Percentiles rank a stretch among this genome's conserved stretches.
Evolutionary conservation across 2,329 filamentous ascomycete species (phyloP).

Genomic region (Fonsecaea nubica): DNA sequence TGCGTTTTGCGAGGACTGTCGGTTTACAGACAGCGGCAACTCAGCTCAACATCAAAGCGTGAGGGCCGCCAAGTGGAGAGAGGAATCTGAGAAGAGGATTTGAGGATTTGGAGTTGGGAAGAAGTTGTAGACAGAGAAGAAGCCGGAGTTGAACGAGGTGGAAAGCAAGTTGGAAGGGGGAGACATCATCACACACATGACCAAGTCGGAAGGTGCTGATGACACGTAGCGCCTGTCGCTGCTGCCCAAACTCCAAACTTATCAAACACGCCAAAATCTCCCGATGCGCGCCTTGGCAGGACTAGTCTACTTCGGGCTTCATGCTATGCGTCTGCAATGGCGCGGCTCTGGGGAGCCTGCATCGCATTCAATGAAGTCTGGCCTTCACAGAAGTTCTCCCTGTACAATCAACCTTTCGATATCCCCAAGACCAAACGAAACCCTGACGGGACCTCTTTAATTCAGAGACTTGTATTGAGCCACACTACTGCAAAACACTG

Average conservation of each 20-base stretch:
- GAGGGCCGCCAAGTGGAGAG: constrained; percentile 19
- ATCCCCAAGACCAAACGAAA: background rate
- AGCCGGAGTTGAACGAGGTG: constrained; percentile 4
- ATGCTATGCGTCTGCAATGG: background rate
- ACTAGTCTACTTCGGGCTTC: background rate
- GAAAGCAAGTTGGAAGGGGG: constrained; percentile 3
- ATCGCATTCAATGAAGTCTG: constrained; percentile 3
- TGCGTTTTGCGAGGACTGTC: constrained; percentile 13
- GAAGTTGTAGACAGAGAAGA: constrained; percentile 10
- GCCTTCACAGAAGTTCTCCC: background rate
- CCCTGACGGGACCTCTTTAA: background rate
- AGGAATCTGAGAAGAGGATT: constrained; percentile 9
- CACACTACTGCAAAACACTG: background rate
- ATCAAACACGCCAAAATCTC: constrained; percentile 11
- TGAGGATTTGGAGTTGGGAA: constrained; percentile 1
- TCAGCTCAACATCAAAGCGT: constrained; percentile 41
- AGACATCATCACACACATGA: constrained; percentile 13
- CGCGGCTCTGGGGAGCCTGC: constrained; percentile 8
- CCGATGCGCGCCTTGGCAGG: constrained; percentile 10
- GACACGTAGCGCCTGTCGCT: constrained; percentile 12
- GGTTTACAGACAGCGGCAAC: constrained; percentile 25
- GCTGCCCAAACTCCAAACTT: constrained; percentile 7
- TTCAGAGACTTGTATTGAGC: background rate
- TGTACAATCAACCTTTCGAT: background rate
- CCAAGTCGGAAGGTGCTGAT: constrained; percentile 8